phyloP scores from a whole-genome alignment of 305 asterid genomes.

The Petunia hybrid region DNA sequence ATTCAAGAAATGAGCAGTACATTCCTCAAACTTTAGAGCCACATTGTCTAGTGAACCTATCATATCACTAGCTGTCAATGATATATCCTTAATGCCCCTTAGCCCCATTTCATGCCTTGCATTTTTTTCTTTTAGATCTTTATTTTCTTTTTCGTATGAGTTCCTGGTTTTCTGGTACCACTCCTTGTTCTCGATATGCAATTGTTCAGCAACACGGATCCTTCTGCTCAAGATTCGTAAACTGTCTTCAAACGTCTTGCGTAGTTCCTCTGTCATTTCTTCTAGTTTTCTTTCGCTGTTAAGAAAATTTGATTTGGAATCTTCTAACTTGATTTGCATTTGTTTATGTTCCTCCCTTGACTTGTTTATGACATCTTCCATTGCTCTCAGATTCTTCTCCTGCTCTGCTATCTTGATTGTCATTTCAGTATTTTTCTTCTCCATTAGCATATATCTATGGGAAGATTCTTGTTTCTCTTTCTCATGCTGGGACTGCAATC shows the following conservation, averaged over 20 bases:
- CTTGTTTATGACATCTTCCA: slow-evolving; percentile 30
- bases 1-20: slow-evolving; percentile 60
- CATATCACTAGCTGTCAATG: slow-evolving; percentile 56
- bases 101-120: slow-evolving; percentile 40
- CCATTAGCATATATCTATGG: slow-evolving; percentile 29
- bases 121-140: slow-evolving; percentile 47
- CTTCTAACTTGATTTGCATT: slow-evolving; percentile 25
- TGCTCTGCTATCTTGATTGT: slow-evolving; percentile 38
- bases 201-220: slow-evolving; percentile 54
- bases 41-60: slow-evolving; percentile 60
- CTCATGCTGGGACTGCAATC: slow-evolving; percentile 33
- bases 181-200: slow-evolving; percentile 50
- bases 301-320: slow-evolving; percentile 36
- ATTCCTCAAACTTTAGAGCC: slow-evolving; percentile 60
- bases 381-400: slow-evolving; percentile 12
- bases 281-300: slow-evolving; percentile 47
- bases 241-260: slow-evolving; percentile 49
- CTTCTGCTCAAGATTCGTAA: slow-evolving; percentile 51
- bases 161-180: slow-evolving; percentile 44
- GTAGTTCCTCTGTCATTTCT: slow-evolving; percentile 51
- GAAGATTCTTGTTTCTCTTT: slow-evolving; percentile 36
- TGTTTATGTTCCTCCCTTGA: slow-evolving; percentile 35
- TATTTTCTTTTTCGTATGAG: slow-evolving; percentile 40
- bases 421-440: slow-evolving; percentile 37
- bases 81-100: slow-evolving; percentile 50